Conservation (phyloP, 1,139 yeast species). For the Yamadazyma mexicana region DNA sequence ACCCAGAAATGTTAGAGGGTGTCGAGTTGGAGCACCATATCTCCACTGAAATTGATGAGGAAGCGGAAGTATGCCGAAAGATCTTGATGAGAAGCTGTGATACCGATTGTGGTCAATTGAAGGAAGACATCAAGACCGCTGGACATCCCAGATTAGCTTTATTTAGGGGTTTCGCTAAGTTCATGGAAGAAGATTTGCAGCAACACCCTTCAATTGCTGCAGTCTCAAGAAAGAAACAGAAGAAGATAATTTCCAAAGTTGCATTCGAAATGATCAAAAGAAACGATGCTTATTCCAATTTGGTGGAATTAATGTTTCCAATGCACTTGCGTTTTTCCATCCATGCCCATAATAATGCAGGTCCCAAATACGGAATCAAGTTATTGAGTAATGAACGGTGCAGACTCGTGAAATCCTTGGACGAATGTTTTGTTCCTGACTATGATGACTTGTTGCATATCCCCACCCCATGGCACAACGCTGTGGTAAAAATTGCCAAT, state of each 20-base stretch:
- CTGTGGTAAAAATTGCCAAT: conserved; percentile 44
- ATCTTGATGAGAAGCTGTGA: conserved; percentile 40
- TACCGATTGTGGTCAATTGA: conserved; percentile 38
- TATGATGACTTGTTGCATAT: conserved; percentile 54
- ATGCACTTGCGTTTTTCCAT: conserved; percentile 59
- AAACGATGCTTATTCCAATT: conserved; percentile 64
- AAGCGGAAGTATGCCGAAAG: conserved; percentile 39
- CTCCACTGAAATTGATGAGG: conserved; percentile 32
- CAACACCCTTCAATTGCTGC: conserved; percentile 36
- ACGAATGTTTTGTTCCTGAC: conserved; percentile 27
- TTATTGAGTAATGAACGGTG: conserved; percentile 47
- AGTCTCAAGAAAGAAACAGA: conserved; percentile 48
- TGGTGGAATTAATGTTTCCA: conserved; percentile 60
- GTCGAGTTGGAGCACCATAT: conserved; percentile 32
- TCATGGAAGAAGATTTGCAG: conserved; percentile 58
- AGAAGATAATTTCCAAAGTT: conserved; percentile 50
- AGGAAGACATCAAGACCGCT: conserved; percentile 34
- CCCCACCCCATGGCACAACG: conserved; percentile 69
- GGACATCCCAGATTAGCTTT: conserved; percentile 53
- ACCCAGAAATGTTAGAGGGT: conserved; percentile 19
- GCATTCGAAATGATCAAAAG: conserved; percentile 66
- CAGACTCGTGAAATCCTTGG: conserved; percentile 30
- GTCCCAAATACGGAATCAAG: conserved; percentile 59
- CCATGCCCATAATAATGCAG: conserved; percentile 58
- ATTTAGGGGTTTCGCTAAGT: conserved; percentile 57